A percentile compares a stretch with the other conserved stretches of the same genome.
phyloP scores from a whole-genome alignment of 768 basidiomycete genomes.

The Udeniomyces megalosporus region DNA sequence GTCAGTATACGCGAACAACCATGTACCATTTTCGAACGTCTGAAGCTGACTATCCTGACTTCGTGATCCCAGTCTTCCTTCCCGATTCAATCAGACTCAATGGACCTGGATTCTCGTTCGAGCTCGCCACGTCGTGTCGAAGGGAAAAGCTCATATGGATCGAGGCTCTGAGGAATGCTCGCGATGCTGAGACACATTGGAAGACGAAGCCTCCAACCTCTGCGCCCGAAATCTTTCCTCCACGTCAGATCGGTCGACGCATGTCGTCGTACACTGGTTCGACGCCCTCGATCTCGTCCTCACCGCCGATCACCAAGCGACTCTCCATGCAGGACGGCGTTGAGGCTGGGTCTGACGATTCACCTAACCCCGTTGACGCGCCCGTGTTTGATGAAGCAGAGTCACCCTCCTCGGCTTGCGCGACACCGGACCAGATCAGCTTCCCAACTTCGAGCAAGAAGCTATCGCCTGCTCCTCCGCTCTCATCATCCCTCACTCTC shows the following conservation, averaged over 20 bases:
- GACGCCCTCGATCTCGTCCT: not conserved
- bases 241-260: slow-evolving; percentile 4
- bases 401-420: not conserved
- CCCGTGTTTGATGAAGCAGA: slow-evolving; percentile 1
- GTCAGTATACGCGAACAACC: slow-evolving; percentile 36
- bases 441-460: not conserved
- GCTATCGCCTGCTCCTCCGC: not conserved
- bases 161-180: slow-evolving; percentile 43
- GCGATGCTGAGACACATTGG: slow-evolving; percentile 2
- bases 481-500: not conserved
- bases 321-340: not conserved
- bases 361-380: not conserved
- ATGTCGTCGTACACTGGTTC: slow-evolving; percentile 1
- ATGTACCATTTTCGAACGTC: not conserved
- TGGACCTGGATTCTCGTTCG: slow-evolving; percentile 55
- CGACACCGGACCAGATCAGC: not conserved
- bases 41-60: slow-evolving; percentile 2
- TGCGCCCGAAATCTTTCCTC: slow-evolving; percentile 9
- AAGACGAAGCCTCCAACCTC: slow-evolving; percentile 3
- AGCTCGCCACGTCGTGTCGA: slow-evolving; percentile 68
- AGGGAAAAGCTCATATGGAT: slow-evolving; percentile 83
- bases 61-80: slow-evolving; percentile 42
- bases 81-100: slow-evolving; percentile 66
- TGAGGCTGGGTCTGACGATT: not conserved
- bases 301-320: not conserved